Conservation (phyloP, 2,329 filamentous ascomycete species). For the Nothophaeocryptopus gaeumannii region DNA sequence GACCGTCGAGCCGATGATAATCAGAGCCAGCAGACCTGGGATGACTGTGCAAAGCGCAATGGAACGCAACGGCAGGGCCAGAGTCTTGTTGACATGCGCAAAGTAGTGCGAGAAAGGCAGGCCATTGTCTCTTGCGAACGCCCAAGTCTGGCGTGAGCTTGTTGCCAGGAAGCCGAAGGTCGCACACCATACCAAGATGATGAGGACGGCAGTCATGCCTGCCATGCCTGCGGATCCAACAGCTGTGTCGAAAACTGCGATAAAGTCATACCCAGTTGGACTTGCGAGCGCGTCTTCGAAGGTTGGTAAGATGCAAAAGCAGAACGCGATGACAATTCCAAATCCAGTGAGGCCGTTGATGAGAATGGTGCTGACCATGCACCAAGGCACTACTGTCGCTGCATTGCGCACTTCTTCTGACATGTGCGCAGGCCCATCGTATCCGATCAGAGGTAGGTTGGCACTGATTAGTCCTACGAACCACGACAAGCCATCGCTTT, state of each 20-base stretch:
- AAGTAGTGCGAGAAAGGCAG: constrained; percentile 25
- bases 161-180: constrained; percentile 43
- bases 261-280: constrained; percentile 45
- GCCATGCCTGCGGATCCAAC: constrained; percentile 42
- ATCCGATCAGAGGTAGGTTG: constrained; percentile 16
- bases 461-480: constrained; percentile 21
- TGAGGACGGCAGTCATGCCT: constrained; percentile 44
- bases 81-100: constrained; percentile 12
- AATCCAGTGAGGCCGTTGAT: constrained; percentile 47
- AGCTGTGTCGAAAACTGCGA: constrained; percentile 47
- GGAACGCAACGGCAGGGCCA: constrained; percentile 10
- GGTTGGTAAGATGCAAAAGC: constrained; percentile 40
- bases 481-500: constrained; percentile 15
- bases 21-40: constrained; percentile 43
- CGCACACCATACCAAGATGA: constrained; percentile 39
- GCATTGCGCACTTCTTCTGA: constrained; percentile 50
- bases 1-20: constrained; percentile 52
- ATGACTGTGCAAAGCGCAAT: constrained; percentile 15
- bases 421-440: constrained; percentile 29
- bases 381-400: constrained; percentile 42
- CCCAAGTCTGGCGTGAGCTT: constrained; percentile 40
- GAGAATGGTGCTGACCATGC: constrained; percentile 44
- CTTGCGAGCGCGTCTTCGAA: constrained; percentile 39
- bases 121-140: constrained; percentile 37
- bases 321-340: constrained; percentile 39